phyloP scores from a whole-genome alignment of 2,329 filamentous ascomycete genomes.

The Sclerotinia spermophila region DNA sequence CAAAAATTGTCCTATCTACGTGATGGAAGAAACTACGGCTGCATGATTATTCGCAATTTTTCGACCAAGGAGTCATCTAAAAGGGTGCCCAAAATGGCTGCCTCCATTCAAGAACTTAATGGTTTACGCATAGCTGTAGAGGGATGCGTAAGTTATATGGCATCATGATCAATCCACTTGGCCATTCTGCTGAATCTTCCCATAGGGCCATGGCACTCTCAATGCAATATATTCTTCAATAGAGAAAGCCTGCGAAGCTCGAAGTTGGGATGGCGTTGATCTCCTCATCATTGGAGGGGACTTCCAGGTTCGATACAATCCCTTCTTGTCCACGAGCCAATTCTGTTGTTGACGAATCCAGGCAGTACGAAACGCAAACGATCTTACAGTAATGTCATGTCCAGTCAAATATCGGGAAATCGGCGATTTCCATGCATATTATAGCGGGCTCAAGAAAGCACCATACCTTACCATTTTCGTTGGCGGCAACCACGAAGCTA shows the following conservation, averaged over 20 bases:
- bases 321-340: neutral
- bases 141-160: conserved; percentile 67
- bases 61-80: neutral
- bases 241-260: conserved; percentile 61
- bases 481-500: conserved; percentile 92
- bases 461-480: conserved; percentile 92
- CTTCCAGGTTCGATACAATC: conserved; percentile 63
- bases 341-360: conserved; percentile 37
- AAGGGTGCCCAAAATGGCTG: conserved; percentile 26
- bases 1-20: neutral
- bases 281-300: conserved; percentile 93
- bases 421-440: conserved; percentile 93
- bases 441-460: conserved; percentile 70
- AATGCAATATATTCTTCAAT: conserved; percentile 87
- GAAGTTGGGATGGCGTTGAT: conserved; percentile 79
- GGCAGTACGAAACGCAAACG: conserved; percentile 83
- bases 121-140: conserved; percentile 77
- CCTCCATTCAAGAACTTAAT: conserved; percentile 31
- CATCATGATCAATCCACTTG: neutral
- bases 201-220: conserved; percentile 82
- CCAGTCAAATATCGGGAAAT: conserved; percentile 83
- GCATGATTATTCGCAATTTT: neutral
- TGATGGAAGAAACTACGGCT: neutral
- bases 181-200: neutral
- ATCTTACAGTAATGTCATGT: conserved; percentile 85